Conservation (phyloP, 345 rosid species). For the Cochlearia excelsa region DNA sequence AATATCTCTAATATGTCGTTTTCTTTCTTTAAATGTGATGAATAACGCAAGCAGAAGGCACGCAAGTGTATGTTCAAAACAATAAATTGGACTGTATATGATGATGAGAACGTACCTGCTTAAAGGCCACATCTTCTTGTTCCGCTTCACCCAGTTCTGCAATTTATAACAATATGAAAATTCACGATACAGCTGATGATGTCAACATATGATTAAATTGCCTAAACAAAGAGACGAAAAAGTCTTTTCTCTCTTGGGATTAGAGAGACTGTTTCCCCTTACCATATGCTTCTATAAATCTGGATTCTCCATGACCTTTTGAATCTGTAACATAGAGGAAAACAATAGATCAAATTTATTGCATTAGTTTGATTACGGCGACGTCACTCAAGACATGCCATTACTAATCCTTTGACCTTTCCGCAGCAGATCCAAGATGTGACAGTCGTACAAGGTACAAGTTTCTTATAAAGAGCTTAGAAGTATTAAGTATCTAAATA, state of each 20-base stretch:
- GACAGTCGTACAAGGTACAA: background rate
- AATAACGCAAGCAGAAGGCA: too few relatives aligned
- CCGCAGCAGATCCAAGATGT: background rate
- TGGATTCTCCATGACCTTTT: slow-evolving; percentile 63
- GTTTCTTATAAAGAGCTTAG: background rate
- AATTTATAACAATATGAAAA: slow-evolving; percentile 12
- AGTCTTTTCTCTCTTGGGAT: background rate
- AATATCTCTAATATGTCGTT: too few relatives aligned
- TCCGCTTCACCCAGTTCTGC: slow-evolving; percentile 79
- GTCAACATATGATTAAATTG: background rate
- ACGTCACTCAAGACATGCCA: slow-evolving; percentile 6
- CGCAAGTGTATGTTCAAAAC: too few relatives aligned
- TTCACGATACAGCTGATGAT: slow-evolving; percentile 6
- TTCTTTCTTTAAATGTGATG: background rate
- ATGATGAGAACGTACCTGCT: slow-evolving; percentile 54
- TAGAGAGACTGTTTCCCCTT: slow-evolving; percentile 31
- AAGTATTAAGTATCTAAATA: slow-evolving; percentile 5
- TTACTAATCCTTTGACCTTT: background rate
- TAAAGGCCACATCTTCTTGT: slow-evolving; percentile 89
- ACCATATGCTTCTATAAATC: slow-evolving; percentile 81
- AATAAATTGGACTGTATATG: slow-evolving; percentile 1
- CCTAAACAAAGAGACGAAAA: slow-evolving; percentile 2
- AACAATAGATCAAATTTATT: background rate
- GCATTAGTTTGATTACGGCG: background rate
- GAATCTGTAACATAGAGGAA: slow-evolving; percentile 49